These are phyloP conservation scores for Cyclocybe aegerita DNA, from an alignment of 768 basidiomycete species.

Conservation along the genomic window DNA sequence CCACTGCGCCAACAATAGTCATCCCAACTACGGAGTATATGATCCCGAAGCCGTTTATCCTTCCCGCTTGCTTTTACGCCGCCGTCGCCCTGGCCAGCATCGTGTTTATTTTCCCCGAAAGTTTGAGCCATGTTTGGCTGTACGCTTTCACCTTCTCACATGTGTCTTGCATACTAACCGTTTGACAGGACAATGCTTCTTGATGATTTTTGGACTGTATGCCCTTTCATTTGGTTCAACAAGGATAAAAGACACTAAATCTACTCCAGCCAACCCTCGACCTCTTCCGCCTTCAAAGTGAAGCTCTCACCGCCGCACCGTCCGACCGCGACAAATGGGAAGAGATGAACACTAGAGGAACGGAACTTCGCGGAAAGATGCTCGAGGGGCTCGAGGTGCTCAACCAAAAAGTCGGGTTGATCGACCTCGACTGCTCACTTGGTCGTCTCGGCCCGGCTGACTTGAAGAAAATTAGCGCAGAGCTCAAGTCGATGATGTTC, in stretches of 20 bases:
- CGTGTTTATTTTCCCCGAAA: constrained; percentile 36
- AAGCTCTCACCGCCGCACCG: constrained; percentile 29
- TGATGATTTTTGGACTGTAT: constrained; percentile 4
- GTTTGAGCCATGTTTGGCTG: constrained; percentile 37
- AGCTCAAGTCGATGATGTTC: constrained; percentile 37
- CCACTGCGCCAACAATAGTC: constrained; percentile 21
- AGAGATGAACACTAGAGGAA: constrained; percentile 22
- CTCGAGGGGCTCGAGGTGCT: constrained; percentile 31
- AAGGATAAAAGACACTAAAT: too few species aligned
- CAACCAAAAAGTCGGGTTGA: constrained; percentile 33
- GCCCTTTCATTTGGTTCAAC: neutral
- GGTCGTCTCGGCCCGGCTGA: constrained; percentile 42
- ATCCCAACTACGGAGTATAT: constrained; percentile 1
- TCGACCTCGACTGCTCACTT: constrained; percentile 41
- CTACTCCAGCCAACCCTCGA: constrained; percentile 25
- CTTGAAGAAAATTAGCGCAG: constrained; percentile 35
- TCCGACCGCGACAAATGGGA: constrained; percentile 35
- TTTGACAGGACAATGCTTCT: constrained; percentile 10
- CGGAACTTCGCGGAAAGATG: constrained; percentile 24
- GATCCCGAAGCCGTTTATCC: constrained; percentile 10
- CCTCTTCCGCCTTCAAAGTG: constrained; percentile 31
- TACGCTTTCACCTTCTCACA: constrained; percentile 6
- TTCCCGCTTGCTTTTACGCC: constrained; percentile 31
- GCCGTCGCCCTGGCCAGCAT: constrained; percentile 32
- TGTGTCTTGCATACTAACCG: neutral